Evolutionary conservation across 2,329 filamentous ascomycete species (phyloP).

Genomic region (Colletotrichum liriopes): DNA sequence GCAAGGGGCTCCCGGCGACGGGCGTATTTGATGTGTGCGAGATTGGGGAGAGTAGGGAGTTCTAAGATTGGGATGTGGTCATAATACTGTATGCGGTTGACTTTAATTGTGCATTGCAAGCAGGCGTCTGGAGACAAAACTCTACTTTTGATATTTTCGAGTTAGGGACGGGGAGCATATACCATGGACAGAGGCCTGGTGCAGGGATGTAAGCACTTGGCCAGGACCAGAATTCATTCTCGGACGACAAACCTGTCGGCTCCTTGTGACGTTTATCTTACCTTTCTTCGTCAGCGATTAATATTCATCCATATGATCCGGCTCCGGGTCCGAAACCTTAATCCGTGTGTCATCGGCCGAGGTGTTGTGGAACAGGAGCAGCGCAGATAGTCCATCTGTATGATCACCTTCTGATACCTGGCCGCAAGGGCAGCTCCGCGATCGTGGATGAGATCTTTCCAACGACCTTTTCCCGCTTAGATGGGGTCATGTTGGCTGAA

Average conservation of each 20-base stretch:
- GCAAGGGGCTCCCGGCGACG: slow-evolving; percentile 76
- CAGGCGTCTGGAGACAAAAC: background rate
- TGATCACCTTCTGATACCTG: background rate
- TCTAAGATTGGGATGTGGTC: slow-evolving; percentile 58
- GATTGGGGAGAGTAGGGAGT: slow-evolving; percentile 87
- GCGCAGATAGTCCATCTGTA: too few relatives aligned
- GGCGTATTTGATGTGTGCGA: slow-evolving; percentile 87
- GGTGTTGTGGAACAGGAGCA: too few relatives aligned
- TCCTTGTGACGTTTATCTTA: background rate
- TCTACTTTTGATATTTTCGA: background rate
- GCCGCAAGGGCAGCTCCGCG: too few relatives aligned
- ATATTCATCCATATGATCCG: background rate
- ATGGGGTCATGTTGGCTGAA: too few relatives aligned
- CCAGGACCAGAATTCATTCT: background rate
- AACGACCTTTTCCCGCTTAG: too few relatives aligned
- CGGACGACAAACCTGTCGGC: background rate
- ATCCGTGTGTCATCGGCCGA: too few relatives aligned
- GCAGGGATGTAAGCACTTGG: slow-evolving; percentile 1
- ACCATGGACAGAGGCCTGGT: background rate
- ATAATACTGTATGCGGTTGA: background rate
- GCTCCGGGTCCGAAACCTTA: too few relatives aligned
- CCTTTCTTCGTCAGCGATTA: background rate
- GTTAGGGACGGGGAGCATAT: background rate
- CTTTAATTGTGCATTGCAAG: background rate
- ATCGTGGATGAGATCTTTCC: too few relatives aligned